phyloP scores from a whole-genome alignment of 176 grass and related monocot genomes.

The Oryza longistaminata region DNA sequence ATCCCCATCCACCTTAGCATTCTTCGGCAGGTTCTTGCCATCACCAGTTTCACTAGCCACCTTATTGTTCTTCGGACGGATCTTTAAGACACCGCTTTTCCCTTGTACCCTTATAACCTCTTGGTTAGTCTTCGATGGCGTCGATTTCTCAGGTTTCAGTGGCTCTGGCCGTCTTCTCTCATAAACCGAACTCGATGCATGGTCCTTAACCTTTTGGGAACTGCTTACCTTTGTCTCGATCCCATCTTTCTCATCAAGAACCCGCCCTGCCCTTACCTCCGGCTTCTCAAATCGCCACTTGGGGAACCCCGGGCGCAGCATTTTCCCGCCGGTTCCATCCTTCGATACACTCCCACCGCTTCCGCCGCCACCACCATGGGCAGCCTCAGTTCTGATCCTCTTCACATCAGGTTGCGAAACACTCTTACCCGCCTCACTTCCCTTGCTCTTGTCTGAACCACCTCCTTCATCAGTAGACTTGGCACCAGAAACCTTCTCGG shows the following conservation, averaged over 20 bases:
- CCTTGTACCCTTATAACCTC: constrained; percentile 53
- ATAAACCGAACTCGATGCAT: constrained; percentile 9
- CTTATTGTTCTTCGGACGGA: constrained; percentile 33
- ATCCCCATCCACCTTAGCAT: constrained; percentile 12
- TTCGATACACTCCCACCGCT: constrained; percentile 1
- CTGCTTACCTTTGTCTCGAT: constrained; percentile 27
- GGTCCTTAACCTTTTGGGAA: constrained; percentile 43
- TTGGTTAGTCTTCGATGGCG: constrained; percentile 15
- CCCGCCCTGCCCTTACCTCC: constrained; percentile 52
- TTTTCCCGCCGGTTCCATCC: constrained; percentile 41
- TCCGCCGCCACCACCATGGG: background rate
- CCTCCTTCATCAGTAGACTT: constrained; percentile 31
- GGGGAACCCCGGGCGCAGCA: constrained; percentile 48
- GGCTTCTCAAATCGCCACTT: constrained; percentile 54
- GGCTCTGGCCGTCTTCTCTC: constrained; percentile 24
- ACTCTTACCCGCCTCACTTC: background rate
- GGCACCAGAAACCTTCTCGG: constrained; percentile 23
- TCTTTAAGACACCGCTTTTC: constrained; percentile 56
- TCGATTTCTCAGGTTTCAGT: constrained; percentile 21
- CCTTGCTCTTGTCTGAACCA: constrained; percentile 23
- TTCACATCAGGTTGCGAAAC: constrained; percentile 38
- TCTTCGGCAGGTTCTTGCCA: constrained; percentile 7
- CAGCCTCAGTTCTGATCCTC: constrained; percentile 33
- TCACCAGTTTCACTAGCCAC: constrained; percentile 12
- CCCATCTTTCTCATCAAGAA: constrained; percentile 39